Conservation (phyloP, 2,329 filamentous ascomycete genomes). For the Fusarium compactum region DNA sequence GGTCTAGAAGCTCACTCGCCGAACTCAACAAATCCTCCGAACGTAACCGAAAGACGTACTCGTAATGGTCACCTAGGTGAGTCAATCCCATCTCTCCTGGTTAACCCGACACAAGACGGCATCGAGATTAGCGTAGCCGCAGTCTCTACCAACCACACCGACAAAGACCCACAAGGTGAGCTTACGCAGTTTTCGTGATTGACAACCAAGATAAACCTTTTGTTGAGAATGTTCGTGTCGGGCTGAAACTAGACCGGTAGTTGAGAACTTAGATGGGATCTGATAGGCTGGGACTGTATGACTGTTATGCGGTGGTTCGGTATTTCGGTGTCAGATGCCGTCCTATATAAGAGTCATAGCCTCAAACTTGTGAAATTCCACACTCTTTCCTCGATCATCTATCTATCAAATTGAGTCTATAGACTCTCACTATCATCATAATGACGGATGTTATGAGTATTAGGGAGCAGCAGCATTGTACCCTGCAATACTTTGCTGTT, state of each 20-base stretch:
- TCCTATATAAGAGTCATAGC: conserved; percentile 32
- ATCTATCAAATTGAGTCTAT: background rate
- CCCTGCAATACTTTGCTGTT: conserved; percentile 43
- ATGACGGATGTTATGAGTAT: conserved; percentile 45
- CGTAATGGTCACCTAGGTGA: conserved; percentile 38
- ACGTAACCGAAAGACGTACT: conserved; percentile 23
- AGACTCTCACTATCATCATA: background rate
- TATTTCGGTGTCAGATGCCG: conserved; percentile 11
- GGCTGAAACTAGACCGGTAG: conserved; percentile 4
- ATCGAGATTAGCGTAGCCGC: conserved; percentile 32
- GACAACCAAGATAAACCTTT: conserved; percentile 13
- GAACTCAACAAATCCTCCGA: conserved; percentile 32
- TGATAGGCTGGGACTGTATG: conserved; percentile 5
- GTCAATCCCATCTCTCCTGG: conserved; percentile 20
- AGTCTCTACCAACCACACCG: conserved; percentile 14
- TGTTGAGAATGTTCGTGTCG: conserved; percentile 30
- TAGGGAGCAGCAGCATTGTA: conserved; percentile 42
- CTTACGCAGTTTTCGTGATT: conserved; percentile 31
- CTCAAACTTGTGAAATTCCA: background rate
- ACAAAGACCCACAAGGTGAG: conserved; percentile 28
- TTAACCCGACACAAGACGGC: conserved; percentile 37
- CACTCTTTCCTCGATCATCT: background rate
- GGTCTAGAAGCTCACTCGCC: background rate
- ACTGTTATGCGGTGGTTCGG: conserved; percentile 13
- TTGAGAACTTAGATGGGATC: background rate